Base-by-base conservation (phyloP, 495 filamentous ascomycete genomes). In the Penicillium angulare region DNA sequence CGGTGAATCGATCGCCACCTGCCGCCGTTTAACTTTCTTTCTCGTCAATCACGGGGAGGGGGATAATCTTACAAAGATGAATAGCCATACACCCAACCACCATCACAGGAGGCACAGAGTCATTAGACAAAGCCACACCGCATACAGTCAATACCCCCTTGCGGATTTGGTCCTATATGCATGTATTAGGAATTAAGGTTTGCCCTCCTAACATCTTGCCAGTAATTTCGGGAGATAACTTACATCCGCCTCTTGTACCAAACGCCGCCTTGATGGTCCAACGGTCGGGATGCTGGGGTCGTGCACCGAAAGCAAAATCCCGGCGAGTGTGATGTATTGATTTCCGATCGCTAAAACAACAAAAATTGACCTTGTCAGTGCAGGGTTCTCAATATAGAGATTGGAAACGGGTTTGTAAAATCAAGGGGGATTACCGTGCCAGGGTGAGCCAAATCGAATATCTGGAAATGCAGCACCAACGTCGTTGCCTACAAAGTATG, bases 1-100 rank as follows among this genome's bases (percentile, higher is more conserved):
- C 61, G 32, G 43, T 56, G 34, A 64, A 61, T 23, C 61, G 57
- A 58, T 64, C 52, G 13, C 61, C 60, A 41, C 60, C 57, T 64
- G 22, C 18, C 9, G 21, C 8, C 17, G 33, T 34, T 15, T 39
- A 24, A 22, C 31, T n/a, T 35, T 24, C 3, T 21, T 24, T 43
- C 18, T 24, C 22, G 8, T 10, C 42, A 17, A 10, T 23, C 10
- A 17, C 10, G 8, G 6, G 16, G 9, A 3, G 12, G 12, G 36
- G 7, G 15, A 36, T 39, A 9, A 7, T 9, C 57, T 61, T 47
- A 64, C 57, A 60, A 20, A 58, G 48, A 46, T 64, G 55, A 8
- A 64, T 53, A 7, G 58, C 58, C 61, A 61, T 56, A 17, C 61
- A 64, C 9, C 58, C 61, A 3, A 56, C 52, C n/a, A 64, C 61